phyloP scores from a whole-genome alignment of 345 rosid genomes.

The Raphanus raphanistrum region DNA sequence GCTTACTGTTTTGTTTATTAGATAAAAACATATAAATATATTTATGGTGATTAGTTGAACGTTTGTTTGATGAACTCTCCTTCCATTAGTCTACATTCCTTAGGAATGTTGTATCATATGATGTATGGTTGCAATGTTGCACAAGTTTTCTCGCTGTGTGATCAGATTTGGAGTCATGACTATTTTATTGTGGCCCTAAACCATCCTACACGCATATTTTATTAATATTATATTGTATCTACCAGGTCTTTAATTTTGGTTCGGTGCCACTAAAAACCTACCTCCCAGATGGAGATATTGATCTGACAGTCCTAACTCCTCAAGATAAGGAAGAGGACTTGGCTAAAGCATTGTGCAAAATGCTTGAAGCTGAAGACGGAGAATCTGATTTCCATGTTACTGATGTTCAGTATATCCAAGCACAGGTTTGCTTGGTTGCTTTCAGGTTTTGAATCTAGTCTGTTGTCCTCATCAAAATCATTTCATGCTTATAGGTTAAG shows the following conservation, averaged over 20 bases:
- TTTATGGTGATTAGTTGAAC: neutral
- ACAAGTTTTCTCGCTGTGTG: neutral
- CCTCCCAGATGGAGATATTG: constrained; percentile 97
- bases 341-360: constrained; percentile 44
- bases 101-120: neutral
- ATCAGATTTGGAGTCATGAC: constrained; percentile 1
- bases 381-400: constrained; percentile 48
- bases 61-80: neutral
- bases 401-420: constrained; percentile 61
- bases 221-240: constrained; percentile 2
- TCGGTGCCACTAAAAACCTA: constrained; percentile 83
- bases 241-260: constrained; percentile 70
- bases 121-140: neutral
- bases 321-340: constrained; percentile 55
- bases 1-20: neutral
- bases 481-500: constrained; percentile 56
- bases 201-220: neutral
- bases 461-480: neutral
- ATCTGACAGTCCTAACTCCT: constrained; percentile 67
- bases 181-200: constrained; percentile 12
- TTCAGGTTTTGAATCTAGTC: neutral
- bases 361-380: constrained; percentile 51
- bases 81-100: neutral
- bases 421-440: constrained; percentile 58
- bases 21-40: neutral